Percentiles rank a stretch among this genome's conserved stretches.
Conservation (phyloP, 2,329 filamentous ascomycete genomes). For the Phaeosphaeria sp. region DNA sequence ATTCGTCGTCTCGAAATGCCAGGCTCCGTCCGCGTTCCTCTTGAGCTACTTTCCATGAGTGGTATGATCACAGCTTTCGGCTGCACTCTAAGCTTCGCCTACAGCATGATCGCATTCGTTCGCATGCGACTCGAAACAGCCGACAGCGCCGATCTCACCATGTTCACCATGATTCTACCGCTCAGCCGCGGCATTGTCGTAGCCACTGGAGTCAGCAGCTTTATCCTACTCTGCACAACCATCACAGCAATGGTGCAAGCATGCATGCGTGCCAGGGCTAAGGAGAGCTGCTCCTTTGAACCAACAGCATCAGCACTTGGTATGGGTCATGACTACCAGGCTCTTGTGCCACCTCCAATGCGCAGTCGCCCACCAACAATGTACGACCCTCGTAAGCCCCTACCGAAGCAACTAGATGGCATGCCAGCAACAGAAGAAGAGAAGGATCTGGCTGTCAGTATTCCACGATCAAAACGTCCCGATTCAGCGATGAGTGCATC, state of each 20-base stretch:
- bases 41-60: conserved; percentile 33
- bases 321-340: conserved; percentile 33
- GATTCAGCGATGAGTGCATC: conserved; percentile 25
- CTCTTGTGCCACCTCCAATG: conserved; percentile 16
- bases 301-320: conserved; percentile 39
- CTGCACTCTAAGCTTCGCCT: conserved; percentile 25
- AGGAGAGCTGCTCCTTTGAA: conserved; percentile 37
- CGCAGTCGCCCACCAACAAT: conserved; percentile 29
- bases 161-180: conserved; percentile 28
- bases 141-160: conserved; percentile 20
- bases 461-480: conserved; percentile 14
- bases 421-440: conserved; percentile 18
- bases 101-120: conserved; percentile 18
- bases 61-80: conserved; percentile 30
- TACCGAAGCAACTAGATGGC: conserved; percentile 7
- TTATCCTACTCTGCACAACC: conserved; percentile 23
- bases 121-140: conserved; percentile 17
- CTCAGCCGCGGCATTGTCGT: conserved; percentile 29
- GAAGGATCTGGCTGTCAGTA: conserved; percentile 12
- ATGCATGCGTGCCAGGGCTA: conserved; percentile 18
- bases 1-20: conserved; percentile 26
- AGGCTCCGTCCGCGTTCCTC: conserved; percentile 21
- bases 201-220: conserved; percentile 21
- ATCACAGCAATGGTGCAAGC: conserved; percentile 22
- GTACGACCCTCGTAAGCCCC: conserved; percentile 28